Base-by-base conservation (phyloP, 2,329 filamentous ascomycete species). In the Arthrobotrys sinensis region DNA sequence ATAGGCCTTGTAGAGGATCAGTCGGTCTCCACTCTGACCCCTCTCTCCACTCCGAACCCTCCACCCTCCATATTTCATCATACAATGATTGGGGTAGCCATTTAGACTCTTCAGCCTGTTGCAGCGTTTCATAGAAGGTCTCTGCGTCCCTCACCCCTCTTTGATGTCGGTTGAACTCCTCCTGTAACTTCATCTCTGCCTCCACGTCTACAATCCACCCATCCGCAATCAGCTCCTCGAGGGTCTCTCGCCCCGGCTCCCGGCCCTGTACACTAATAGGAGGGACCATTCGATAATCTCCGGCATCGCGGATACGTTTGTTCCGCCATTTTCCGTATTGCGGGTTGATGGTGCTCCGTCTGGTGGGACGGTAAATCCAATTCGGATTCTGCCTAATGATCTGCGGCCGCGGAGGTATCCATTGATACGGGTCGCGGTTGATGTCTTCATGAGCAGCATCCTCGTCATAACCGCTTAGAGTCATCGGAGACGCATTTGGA, bases 261-360 rank as follows among this genome's bases (percentile, higher is more conserved):
- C 19, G 28, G 0, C 52, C 52, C 12, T 38, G 3, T 32, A 19
- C 11, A n/a, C 40, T 16, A 55, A 32, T 10, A 3, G 14, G 21
- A 16, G 64, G 53, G 16, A 76, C 16, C n/a, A 36, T 60, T 19
- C 64, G 66, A 28, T 76, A 76, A 24, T 76, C 71, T 21, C 62
- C 43, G 1, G 71, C 64, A 4, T 28, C 19, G 14, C 16, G 32
- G 4, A 76, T 36, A 8, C 69, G 60, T n/a, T n/a, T 12, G 21
- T 75, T 75, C 12, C 70, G 70, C 52, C 52, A 75, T 32, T 45
- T 64, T 24, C 69, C 3, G 21, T 50, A 73, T 4, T 12, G 0
- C 4, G 10, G 8, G 14, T 52, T 24, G 10, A 67, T 64, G 0
- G 12, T 19, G 7, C 40, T 32, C 24, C 38, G 52, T 8, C 60